Percentiles rank a stretch among this genome's conserved stretches.
Conservation (phyloP, 768 basidiomycete genomes). For the Naganishia randhawae region DNA sequence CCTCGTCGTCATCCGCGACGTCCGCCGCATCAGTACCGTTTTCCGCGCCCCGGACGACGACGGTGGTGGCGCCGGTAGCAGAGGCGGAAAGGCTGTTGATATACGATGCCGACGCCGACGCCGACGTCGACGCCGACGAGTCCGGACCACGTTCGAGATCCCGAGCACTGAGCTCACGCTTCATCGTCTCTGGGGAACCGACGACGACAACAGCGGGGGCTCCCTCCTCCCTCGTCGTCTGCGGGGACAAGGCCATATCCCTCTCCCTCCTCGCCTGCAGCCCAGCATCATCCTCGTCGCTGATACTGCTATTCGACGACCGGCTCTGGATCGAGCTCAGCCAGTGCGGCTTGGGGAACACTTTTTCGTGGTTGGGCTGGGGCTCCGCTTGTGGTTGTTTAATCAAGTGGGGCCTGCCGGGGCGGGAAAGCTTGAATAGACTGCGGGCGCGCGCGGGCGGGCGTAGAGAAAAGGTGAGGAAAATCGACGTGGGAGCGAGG, state of each 20-base stretch:
- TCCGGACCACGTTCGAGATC: conserved; percentile 15
- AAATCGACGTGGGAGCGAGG: too few species aligned
- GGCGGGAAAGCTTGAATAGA: conserved; percentile 21
- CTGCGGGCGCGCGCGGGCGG: too few species aligned
- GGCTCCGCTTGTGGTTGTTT: conserved; percentile 22
- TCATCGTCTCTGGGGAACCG: conserved; percentile 3
- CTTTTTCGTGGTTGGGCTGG: conserved; percentile 31
- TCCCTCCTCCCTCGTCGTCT: conserved; percentile 10
- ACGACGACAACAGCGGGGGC: neutral
- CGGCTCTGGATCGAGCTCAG: conserved; percentile 33
- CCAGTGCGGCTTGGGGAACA: conserved; percentile 47
- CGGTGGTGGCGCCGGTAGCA: too few species aligned
- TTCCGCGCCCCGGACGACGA: too few species aligned
- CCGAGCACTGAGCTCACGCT: too few species aligned
- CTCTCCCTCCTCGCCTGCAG: neutral
- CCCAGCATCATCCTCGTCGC: too few species aligned
- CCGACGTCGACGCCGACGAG: neutral
- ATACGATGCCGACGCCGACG: neutral
- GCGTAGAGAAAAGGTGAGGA: too few species aligned
- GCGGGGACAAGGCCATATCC: conserved; percentile 18
- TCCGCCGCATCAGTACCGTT: neutral
- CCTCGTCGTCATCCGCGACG: conserved; percentile 38
- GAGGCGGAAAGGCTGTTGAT: too few species aligned
- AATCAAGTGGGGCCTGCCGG: conserved; percentile 17
- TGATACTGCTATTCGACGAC: conserved; percentile 11